Evolutionary conservation across 352 stramenopile species (phyloP).

Genomic region (Globisporangium solare): DNA sequence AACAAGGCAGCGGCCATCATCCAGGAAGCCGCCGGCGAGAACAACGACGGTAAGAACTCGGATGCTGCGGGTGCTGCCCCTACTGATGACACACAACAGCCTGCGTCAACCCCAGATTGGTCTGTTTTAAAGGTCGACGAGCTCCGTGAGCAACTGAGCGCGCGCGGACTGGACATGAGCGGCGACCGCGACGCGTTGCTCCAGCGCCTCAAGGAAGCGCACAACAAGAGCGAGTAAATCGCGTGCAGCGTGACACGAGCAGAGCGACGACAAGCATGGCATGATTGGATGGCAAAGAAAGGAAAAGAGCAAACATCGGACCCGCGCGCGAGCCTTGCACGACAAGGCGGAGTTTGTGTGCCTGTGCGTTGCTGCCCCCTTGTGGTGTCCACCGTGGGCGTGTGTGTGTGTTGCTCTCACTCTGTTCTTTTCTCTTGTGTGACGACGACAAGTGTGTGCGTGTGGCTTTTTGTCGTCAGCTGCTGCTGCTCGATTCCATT

Average conservation of each 20-base stretch:
- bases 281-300: slow-evolving; percentile 3
- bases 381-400: neutral
- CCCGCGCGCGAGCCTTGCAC: neutral
- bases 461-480: slow-evolving; percentile 1
- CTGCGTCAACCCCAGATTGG: slow-evolving; percentile 18
- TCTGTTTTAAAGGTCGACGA: slow-evolving; percentile 20
- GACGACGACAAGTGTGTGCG: neutral
- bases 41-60: slow-evolving; percentile 19
- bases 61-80: slow-evolving; percentile 12
- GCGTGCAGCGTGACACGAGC: neutral
- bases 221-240: neutral
- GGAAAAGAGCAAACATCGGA: neutral
- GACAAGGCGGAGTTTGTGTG: slow-evolving; percentile 3
- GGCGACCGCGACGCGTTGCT: slow-evolving; percentile 16
- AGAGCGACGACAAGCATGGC: neutral
- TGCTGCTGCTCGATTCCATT: neutral
- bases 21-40: neutral
- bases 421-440: slow-evolving; percentile 10
- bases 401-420: slow-evolving; percentile 15
- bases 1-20: neutral
- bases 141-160: slow-evolving; percentile 17
- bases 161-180: slow-evolving; percentile 12
- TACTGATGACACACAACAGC: slow-evolving; percentile 12
- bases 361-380: slow-evolving; percentile 11
- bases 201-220: slow-evolving; percentile 7